Evolutionary conservation across 768 basidiomycete genomes (phyloP).

Genomic region (Kwoniella heveanensis): DNA sequence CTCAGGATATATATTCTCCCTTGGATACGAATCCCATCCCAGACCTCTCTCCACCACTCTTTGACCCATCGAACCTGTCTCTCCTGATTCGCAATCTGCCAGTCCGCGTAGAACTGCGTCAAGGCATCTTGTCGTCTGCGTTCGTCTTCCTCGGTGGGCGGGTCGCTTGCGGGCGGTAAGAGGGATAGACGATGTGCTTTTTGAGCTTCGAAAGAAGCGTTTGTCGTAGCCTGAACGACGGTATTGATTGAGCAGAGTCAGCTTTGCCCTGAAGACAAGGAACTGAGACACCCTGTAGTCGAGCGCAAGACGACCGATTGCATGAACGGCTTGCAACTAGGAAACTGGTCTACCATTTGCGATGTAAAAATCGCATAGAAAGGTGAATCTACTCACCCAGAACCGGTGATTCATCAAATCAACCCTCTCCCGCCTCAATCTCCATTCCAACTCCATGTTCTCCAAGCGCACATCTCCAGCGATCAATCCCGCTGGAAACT

Average conservation of each 20-base stretch:
- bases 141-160: slow-evolving; percentile 37
- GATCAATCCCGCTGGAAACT: slow-evolving; percentile 22
- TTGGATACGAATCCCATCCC: slow-evolving; percentile 43
- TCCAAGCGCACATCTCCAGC: slow-evolving; percentile 19
- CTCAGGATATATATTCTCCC: slow-evolving; percentile 34
- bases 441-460: slow-evolving; percentile 48
- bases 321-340: no score
- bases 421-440: slow-evolving; percentile 42
- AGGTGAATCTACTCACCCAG: slow-evolving; percentile 38
- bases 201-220: slow-evolving; percentile 42
- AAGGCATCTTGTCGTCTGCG: slow-evolving; percentile 33
- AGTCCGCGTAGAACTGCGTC: slow-evolving; percentile 49
- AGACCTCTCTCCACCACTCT: slow-evolving; percentile 50
- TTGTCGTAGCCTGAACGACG: slow-evolving; percentile 39
- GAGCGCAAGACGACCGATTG: no score
- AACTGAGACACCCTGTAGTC: no score
- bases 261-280: no score
- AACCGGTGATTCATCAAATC: slow-evolving; percentile 51
- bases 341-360: no score
- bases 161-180: slow-evolving; percentile 32
- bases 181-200: slow-evolving; percentile 38
- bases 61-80: slow-evolving; percentile 42
- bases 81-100: slow-evolving; percentile 44
- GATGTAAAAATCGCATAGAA: neutral
- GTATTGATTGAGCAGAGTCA: no score